phyloP scores from a whole-genome alignment of 2,329 filamentous ascomycete genomes.

The Colletotrichum godetiae region DNA sequence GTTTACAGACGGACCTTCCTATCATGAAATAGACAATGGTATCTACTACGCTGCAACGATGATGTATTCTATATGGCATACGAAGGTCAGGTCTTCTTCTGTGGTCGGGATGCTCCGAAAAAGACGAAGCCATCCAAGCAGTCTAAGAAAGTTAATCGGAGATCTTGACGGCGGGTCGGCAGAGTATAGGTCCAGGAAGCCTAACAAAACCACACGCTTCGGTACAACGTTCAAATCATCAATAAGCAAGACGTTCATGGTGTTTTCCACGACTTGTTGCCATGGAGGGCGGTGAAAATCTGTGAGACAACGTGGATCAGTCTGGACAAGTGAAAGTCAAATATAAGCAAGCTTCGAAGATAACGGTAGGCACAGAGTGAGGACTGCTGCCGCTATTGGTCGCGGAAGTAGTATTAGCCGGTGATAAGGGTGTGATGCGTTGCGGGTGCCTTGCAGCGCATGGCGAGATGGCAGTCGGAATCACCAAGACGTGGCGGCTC shows the following conservation, averaged over 20 bases:
- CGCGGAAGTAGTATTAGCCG: neutral
- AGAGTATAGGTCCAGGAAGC: neutral
- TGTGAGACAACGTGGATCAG: neutral
- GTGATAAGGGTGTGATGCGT: neutral
- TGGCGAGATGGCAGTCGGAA: neutral
- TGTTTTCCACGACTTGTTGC: neutral
- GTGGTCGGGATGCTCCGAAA: neutral
- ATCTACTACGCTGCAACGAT: neutral
- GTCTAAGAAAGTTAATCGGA: neutral
- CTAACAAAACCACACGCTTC: neutral
- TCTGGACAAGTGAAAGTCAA: neutral
- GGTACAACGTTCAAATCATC: neutral
- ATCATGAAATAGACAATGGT: no score
- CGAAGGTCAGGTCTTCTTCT: neutral
- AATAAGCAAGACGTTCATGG: neutral
- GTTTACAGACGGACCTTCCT: no score
- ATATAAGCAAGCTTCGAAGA: neutral
- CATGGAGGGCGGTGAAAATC: neutral
- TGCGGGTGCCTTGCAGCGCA: conserved; percentile 5
- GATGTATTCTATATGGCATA: neutral
- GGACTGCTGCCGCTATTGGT: neutral
- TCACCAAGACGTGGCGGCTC: conserved; percentile 23
- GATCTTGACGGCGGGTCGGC: neutral
- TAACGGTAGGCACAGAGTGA: neutral
- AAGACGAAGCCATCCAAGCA: neutral